These are phyloP conservation scores for Raffaelea albimanens DNA, from an alignment of 2,329 filamentous ascomycete species.

Conservation along the genomic window DNA sequence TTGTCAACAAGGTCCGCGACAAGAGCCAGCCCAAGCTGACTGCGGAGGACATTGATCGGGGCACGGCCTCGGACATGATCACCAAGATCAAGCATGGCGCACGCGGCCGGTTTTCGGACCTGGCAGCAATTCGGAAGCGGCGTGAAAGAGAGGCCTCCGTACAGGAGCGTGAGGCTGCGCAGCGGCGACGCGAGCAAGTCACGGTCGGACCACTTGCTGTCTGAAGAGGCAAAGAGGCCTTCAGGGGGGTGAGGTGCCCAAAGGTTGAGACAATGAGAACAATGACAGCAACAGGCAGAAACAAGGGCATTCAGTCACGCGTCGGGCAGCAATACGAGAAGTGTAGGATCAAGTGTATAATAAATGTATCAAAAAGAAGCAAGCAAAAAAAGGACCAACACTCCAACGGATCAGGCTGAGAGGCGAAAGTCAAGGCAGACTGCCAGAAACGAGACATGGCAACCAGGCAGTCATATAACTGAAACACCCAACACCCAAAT, in stretches of 20 bases:
- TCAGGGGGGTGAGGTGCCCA: background rate
- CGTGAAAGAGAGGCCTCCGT: slow-evolving; percentile 27
- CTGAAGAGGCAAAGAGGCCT: background rate
- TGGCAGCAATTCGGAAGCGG: slow-evolving; percentile 43
- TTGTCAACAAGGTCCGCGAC: slow-evolving; percentile 57
- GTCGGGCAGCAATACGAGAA: too few species aligned
- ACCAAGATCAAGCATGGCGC: slow-evolving; percentile 84
- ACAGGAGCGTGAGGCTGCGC: slow-evolving; percentile 27
- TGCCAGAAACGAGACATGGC: too few species aligned
- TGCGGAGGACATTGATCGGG: slow-evolving; percentile 57
- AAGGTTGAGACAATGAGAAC: too few species aligned
- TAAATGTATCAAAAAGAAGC: too few species aligned
- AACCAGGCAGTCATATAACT: too few species aligned
- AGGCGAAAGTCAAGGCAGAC: too few species aligned
- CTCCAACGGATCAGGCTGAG: too few species aligned
- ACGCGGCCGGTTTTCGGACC: slow-evolving; percentile 47
- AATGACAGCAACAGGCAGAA: too few species aligned
- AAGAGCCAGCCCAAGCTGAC: slow-evolving; percentile 42
- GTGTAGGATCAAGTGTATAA: too few species aligned
- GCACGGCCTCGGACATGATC: slow-evolving; percentile 81
- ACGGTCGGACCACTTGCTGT: slow-evolving; percentile 37
- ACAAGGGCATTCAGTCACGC: too few species aligned
- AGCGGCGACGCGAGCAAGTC: slow-evolving; percentile 40
- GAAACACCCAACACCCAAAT: background rate
- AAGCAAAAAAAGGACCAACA: too few species aligned